Base-by-base conservation (phyloP, 306 rosid species). In the Cucumis sativus region DNA sequence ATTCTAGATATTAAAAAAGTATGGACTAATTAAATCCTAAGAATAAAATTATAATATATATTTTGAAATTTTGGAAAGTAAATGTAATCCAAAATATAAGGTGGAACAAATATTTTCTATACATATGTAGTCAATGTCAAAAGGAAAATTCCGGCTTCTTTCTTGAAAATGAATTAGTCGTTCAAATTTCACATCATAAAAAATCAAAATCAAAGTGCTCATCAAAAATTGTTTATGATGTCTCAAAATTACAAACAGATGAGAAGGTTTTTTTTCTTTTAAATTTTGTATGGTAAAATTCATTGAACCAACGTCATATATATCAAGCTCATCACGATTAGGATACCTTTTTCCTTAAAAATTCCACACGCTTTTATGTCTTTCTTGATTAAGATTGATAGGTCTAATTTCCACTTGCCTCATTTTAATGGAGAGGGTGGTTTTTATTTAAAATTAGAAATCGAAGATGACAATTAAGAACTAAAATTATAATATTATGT, bases 281-380 rank as follows among this genome's bases (percentile, higher is more conserved):
- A 1, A 10, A 1, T 45, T 16, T 35, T 37, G 41, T 39, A 4
- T 35, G 8, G 8, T 11, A 47, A 65, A 67, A 17, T 67, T 67
- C 74, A 67, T 47, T 67, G 74, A 67, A 67, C 20, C 54, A 2
- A 67, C 33, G 18, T 67, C 52, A 8, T 40, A 5, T 47, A 39
- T 0, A 16, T 37, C 17, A 23, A 35, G 25, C 18, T 64, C 70
- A 64, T 64, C 47, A 35, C 70, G 8, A 35, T 35, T 13, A 6
- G 14, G 23, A 23, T 7, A 64, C 4, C 43, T 63, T 33, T 33
- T 33, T 7, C 17, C 1, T 28, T 0, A 17, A 35, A 17, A 65
- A 17, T 67, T 67, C 33, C 73, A 67, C 73, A 41, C 74, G 74
- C 74, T 40, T 65, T 6, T 20, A 40, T 20, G 47, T 64, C 23